Evolutionary conservation across 1,284 basidiomycete species (phyloP).

Genomic region (Tausonia pullulans): DNA sequence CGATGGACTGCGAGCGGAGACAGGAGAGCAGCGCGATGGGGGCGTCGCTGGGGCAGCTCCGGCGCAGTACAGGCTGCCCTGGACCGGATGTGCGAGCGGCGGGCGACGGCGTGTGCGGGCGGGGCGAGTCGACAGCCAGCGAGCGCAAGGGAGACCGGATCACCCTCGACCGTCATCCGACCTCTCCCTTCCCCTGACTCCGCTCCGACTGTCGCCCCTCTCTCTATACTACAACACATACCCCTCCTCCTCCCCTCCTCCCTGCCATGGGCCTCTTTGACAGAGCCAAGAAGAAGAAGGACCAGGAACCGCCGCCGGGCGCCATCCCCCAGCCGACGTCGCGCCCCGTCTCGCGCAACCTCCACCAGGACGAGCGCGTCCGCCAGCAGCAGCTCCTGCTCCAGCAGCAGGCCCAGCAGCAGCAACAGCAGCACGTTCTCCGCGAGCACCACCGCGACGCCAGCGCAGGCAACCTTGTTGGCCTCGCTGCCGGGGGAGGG

Average conservation of each 20-base stretch:
- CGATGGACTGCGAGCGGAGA: too few species aligned
- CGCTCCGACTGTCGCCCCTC: too few species aligned
- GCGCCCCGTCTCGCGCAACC: not conserved
- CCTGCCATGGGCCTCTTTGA: constrained; percentile 9
- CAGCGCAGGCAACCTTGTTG: too few species aligned
- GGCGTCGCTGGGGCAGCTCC: not conserved
- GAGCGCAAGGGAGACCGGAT: not conserved
- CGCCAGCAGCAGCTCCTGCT: not conserved
- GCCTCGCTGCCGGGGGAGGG: not conserved
- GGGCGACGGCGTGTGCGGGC: not conserved
- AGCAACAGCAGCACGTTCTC: not conserved
- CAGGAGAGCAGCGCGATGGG: too few species aligned
- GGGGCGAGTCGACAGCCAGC: not conserved
- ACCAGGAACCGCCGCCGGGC: not conserved
- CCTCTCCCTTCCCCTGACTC: not conserved
- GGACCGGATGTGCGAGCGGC: not conserved
- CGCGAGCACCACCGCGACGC: not conserved
- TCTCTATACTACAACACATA: not conserved
- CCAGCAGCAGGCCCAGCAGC: not conserved
- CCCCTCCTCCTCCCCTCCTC: too few species aligned
- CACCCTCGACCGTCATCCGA: too few species aligned
- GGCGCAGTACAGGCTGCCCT: not conserved
- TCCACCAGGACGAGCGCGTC: not conserved
- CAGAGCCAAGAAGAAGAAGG: not conserved
- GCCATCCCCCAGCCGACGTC: not conserved